A percentile compares a stretch with the other conserved stretches of the same genome.
Conservation (phyloP, 2,329 filamentous ascomycete species). For the Ceratocystis alfenasii region DNA sequence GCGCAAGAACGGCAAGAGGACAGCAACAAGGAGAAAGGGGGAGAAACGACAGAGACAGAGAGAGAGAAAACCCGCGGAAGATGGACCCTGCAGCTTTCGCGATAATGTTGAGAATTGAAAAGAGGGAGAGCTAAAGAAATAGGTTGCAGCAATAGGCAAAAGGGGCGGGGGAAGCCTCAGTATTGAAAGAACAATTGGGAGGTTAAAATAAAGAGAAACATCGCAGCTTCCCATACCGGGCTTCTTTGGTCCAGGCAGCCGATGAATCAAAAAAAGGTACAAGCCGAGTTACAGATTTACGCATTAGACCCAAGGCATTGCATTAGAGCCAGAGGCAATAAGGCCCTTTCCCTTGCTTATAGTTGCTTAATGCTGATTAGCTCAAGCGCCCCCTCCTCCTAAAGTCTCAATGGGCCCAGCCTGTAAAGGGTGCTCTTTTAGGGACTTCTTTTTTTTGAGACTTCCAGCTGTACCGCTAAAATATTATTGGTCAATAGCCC, state of each 20-base stretch:
- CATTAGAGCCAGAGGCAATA: not conserved
- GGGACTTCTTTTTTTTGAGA: not conserved
- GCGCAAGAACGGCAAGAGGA: not conserved
- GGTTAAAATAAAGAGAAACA: not conserved
- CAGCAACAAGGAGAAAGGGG: not conserved
- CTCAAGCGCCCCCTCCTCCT: not conserved
- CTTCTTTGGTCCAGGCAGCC: not conserved
- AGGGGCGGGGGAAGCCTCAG: not conserved
- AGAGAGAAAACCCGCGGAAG: not conserved
- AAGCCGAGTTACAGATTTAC: not conserved
- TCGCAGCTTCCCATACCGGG: not conserved
- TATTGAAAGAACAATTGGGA: not conserved
- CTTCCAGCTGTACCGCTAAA: constrained; percentile 11
- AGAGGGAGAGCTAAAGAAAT: not conserved
- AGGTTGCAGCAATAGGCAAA: not conserved
- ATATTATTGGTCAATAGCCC: not conserved
- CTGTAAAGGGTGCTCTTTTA: not conserved
- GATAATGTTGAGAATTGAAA: not conserved
- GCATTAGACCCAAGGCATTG: not conserved
- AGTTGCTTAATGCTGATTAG: constrained; percentile 8
- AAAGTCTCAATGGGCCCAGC: constrained; percentile 1
- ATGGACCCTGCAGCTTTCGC: not conserved
- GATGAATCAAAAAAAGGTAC: not conserved
- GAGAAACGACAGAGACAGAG: not conserved
- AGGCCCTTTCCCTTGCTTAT: constrained; percentile 1